phyloP scores from a whole-genome alignment of 2,329 filamentous ascomycete species.

The Curvularia sp. region DNA sequence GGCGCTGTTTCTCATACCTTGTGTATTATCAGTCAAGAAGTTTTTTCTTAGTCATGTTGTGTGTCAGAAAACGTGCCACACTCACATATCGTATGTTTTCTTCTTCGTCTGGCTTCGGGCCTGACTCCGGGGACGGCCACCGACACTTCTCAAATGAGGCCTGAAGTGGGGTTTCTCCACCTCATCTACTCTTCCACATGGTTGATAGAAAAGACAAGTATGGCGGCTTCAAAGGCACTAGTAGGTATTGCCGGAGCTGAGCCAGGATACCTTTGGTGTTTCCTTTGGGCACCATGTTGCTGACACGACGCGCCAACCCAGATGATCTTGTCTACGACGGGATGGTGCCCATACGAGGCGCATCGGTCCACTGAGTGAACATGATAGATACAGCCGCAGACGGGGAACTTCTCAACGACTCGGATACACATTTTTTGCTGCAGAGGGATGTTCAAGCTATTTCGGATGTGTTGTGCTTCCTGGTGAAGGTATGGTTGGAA shows the following conservation, averaged over 20 bases:
- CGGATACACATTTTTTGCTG: constrained; percentile 46
- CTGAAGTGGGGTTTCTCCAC: neutral
- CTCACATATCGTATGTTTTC: neutral
- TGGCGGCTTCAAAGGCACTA: neutral
- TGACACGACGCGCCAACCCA: constrained; percentile 43
- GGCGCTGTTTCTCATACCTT: neutral
- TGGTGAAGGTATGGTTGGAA: neutral
- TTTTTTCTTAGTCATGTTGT: neutral
- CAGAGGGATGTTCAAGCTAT: neutral
- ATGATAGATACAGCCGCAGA: constrained; percentile 50
- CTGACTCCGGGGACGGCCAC: neutral
- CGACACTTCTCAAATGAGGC: neutral
- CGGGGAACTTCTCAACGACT: constrained; percentile 47
- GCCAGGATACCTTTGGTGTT: neutral
- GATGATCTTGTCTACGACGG: constrained; percentile 40
- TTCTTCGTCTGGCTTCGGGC: neutral
- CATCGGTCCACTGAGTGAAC: constrained; percentile 49
- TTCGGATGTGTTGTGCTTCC: neutral
- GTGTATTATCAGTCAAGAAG: no score
- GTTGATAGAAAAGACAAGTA: neutral
- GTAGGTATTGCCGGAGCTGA: neutral
- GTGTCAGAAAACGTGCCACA: neutral
- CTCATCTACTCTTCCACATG: neutral
- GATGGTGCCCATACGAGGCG: constrained; percentile 42
- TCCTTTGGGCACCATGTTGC: constrained; percentile 21